Evolutionary conservation across 805 yeast species (phyloP), one percentile per base, ranked within the genome.

Genomic region (Torulaspora gathmanii): DNA sequence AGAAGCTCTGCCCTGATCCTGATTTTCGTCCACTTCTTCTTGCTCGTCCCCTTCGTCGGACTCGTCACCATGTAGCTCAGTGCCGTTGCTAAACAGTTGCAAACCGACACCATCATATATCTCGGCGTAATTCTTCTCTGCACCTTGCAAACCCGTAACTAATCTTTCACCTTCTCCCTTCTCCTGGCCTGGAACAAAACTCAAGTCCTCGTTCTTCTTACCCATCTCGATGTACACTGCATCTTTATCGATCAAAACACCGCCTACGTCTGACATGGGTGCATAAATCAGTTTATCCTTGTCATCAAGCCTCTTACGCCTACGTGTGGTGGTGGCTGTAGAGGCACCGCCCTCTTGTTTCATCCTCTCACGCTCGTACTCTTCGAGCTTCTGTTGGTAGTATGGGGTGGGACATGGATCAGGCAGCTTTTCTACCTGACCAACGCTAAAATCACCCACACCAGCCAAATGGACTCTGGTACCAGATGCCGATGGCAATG

Each of bases 201-300:
- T 63, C 42, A 53, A 54, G 4, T 56, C 58, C 15, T 55, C 63
- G 42, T 55, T 54, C 35, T 56, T 61, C 41, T 54, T 61, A 28
- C 74, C 73, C 34, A 70, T 68, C 52, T 71, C 97, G 49, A 93
- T 87, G 58, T 90, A 93, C 2, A 93, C 99, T 7, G 99, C 96
- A 70, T 93, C 99, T 62, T 85, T 90, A 69, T 93, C 99, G 50
- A 93, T 88, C 53, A 93, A 72, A 29, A 93, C 95, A 64, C 99
- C 99, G 46, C 97, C 97, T n/a, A 93, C 96, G 67, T 93, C 98
- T 37, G 97, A 86, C 99, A 93, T 93, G 40, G 99, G 99, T 0
- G 99, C 99, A 65, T 95, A 93, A 2, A 93, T 88, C 54, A 88
- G 79, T 64, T 90, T 93, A 63, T 88, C 95, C 56, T 83, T 87